Evolutionary conservation across 2,329 filamentous ascomycete species (phyloP), one percentile per base, ranked within the genome.

Genomic region (Ceratocystis eucalypticola): DNA sequence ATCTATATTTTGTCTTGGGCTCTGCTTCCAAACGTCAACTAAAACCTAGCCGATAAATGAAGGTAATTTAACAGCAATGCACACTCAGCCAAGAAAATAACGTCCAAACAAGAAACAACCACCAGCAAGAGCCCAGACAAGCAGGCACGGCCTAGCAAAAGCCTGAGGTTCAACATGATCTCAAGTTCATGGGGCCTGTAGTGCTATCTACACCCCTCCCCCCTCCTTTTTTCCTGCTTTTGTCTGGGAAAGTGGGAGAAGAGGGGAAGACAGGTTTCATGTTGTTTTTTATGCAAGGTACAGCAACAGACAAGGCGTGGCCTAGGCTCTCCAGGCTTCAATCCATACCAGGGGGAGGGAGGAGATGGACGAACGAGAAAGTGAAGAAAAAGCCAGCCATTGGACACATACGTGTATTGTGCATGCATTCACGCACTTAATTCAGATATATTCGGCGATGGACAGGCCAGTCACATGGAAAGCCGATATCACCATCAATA

Each of bases 201-300:
- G 46, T 28, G 53, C 20, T 57, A 57, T 12, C 20, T n/a, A 57
- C 53, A 57, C 53, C n/a, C 48, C 48, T 25, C 53, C 53, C 28
- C 8, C 17, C 28, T 17, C 22, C 17, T 57, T 57, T 30, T 57
- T 57, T 8, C 5, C 65, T 48, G 66, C 30, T 12, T 3, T 17
- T 57, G 53, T 30, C 64, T 50, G 66, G 41, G 65, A 45, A 66
- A 71, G 69, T 68, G 69, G 69, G 71, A 70, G 71, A 71, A 22
- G 48, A 41, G 70, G 69, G 72, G 70, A 48, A 41, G 65, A 55
- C 37, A 55, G 22, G 53, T 57, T 57, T 57, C 53, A 57, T 57
- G 53, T 57, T 57, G 53, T 57, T 57, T 41, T 57, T 57, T 57
- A 57, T 57, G 53, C 53, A 57, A 57, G 53, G 53, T 57, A 57